phyloP scores from a whole-genome alignment of 306 rosid species.

The Prosopis cineraria region DNA sequence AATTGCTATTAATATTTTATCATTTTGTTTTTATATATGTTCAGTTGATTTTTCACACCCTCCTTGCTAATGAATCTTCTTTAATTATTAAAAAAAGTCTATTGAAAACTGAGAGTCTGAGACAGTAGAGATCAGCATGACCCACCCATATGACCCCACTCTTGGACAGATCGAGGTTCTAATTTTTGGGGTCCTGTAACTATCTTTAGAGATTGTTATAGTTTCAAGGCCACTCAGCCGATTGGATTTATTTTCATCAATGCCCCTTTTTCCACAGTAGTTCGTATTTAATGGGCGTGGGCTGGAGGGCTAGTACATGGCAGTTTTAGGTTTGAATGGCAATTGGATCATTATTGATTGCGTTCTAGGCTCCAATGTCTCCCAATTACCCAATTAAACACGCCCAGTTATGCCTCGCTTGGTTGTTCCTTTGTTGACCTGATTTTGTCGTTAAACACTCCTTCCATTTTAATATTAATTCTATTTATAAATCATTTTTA shows the following conservation, averaged over 20 bases:
- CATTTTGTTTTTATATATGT: no score
- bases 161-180: background rate
- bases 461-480: no score
- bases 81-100: background rate
- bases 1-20: background rate
- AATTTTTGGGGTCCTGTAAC: background rate
- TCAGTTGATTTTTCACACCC: background rate
- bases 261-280: background rate
- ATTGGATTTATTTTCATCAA: background rate
- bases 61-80: background rate
- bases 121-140: background rate
- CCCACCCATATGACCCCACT: background rate
- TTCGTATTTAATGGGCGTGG: background rate
- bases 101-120: background rate
- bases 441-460: background rate
- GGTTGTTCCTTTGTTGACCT: background rate
- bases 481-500: no score
- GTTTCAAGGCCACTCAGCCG: background rate
- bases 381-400: background rate
- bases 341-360: slow-evolving; percentile 32
- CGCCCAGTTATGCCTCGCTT: background rate
- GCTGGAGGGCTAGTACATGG: slow-evolving; percentile 33
- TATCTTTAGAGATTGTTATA: background rate
- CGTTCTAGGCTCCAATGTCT: slow-evolving; percentile 17
- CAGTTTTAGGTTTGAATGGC: slow-evolving; percentile 33